Conservation (phyloP, 257 asterid species). For the Solanum chiquidenum region DNA sequence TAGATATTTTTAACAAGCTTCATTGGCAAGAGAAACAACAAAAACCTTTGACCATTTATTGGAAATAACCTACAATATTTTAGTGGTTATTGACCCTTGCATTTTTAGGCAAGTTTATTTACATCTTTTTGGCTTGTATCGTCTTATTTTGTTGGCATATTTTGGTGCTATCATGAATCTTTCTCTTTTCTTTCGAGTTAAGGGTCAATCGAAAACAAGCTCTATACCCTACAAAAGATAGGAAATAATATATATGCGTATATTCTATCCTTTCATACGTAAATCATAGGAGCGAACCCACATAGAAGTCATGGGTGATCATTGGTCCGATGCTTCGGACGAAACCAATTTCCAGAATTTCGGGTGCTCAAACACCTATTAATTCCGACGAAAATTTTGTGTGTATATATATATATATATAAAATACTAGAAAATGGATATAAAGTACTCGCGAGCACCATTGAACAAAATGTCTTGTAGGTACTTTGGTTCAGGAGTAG, state of each 20-base stretch:
- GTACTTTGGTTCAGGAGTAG: neutral
- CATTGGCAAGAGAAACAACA: neutral
- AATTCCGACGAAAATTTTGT: accelerated
- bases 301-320: no score
- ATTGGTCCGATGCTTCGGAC: no score
- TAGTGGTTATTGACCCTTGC: neutral
- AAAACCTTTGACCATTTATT: neutral
- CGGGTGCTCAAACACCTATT: neutral
- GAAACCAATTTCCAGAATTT: no score
- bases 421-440: no score
- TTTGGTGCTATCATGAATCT: neutral
- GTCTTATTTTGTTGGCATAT: neutral
- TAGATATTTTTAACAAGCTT: neutral
- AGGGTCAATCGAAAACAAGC: neutral
- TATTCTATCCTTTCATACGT: neutral
- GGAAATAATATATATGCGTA: neutral
- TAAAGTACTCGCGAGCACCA: neutral
- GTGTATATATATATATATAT: no score
- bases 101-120: neutral
- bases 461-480: neutral
- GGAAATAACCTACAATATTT: neutral
- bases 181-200: neutral
- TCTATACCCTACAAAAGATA: no score
- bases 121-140: neutral
- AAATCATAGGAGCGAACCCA: no score